phyloP scores from a whole-genome alignment of 495 filamentous ascomycete genomes.

The Corynascus novoguineensis region DNA sequence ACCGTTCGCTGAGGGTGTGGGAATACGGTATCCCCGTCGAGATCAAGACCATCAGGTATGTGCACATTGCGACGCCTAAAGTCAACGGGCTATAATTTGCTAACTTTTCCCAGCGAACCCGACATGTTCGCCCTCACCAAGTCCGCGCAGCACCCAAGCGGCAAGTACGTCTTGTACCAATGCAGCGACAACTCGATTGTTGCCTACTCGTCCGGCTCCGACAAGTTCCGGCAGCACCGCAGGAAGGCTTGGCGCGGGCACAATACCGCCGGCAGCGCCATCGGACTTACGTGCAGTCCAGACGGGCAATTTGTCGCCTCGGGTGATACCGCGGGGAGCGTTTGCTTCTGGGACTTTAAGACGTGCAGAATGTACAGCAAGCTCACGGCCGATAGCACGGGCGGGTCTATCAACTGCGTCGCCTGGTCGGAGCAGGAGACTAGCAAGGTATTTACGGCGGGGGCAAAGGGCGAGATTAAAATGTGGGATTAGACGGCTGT shows the following conservation, averaged over 20 bases:
- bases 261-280: slow-evolving; percentile 89
- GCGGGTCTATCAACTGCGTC: slow-evolving; percentile 70
- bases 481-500: slow-evolving; percentile 75
- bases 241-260: slow-evolving; percentile 96
- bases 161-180: slow-evolving; percentile 91
- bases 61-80: not conserved
- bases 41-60: slow-evolving; percentile 41
- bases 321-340: slow-evolving; percentile 79
- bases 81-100: slow-evolving; percentile 31
- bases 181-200: slow-evolving; percentile 92
- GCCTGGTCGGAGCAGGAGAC: slow-evolving; percentile 96
- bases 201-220: slow-evolving; percentile 74
- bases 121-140: slow-evolving; percentile 93
- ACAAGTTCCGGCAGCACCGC: slow-evolving; percentile 93
- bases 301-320: slow-evolving; percentile 83
- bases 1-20: slow-evolving; percentile 93
- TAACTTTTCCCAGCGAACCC: slow-evolving; percentile 81
- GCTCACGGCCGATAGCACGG: slow-evolving; percentile 62
- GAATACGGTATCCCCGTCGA: slow-evolving; percentile 92
- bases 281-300: slow-evolving; percentile 81
- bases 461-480: slow-evolving; percentile 79
- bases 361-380: slow-evolving; percentile 98
- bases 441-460: slow-evolving; percentile 86
- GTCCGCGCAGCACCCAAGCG: slow-evolving; percentile 73
- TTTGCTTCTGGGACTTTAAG: slow-evolving; percentile 99